These are phyloP conservation scores for Rhododendron molle DNA, from an alignment of 148 eudicot genomes.

Conservation along the genomic window DNA sequence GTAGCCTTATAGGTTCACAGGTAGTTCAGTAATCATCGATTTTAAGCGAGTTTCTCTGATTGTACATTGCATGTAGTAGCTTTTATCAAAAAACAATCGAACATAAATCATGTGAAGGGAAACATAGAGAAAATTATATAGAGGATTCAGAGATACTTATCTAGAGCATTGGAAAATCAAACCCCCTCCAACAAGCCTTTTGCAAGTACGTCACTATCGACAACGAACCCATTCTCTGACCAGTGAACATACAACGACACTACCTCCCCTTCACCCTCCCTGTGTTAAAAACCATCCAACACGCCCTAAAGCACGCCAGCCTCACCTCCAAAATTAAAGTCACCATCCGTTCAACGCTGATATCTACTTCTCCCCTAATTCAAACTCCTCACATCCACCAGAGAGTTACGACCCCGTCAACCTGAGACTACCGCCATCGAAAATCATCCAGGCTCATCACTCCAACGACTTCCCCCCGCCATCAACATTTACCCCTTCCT, in stretches of 20 bases:
- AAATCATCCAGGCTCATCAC: conserved; percentile 49
- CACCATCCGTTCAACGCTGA: conserved; percentile 92
- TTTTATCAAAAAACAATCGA: no score
- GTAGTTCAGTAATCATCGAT: no score
- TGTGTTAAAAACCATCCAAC: conserved; percentile 55
- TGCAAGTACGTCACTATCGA: no score
- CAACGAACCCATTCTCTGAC: conserved; percentile 27
- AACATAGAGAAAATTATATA: no score
- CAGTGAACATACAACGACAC: conserved; percentile 39
- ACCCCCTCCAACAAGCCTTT: no score
- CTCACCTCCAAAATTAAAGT: conserved; percentile 60
- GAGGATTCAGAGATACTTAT: no score
- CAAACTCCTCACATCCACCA: conserved; percentile 82
- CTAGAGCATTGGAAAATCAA: no score
- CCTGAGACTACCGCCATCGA: conserved; percentile 56
- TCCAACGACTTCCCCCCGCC: conserved; percentile 64
- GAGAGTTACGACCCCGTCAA: conserved; percentile 81
- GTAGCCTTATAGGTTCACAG: no score
- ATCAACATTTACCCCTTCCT: conserved; percentile 95
- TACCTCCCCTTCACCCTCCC: conserved; percentile 60
- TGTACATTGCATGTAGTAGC: no score
- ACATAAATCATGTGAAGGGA: no score
- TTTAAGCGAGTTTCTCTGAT: no score
- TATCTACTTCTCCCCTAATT: conserved; percentile 78
- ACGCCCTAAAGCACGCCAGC: conserved; percentile 67